Percentiles rank a stretch among this genome's conserved stretches.
Conservation (phyloP, 371 early-diverging fungal species). For the Apophysomyces elegans region DNA sequence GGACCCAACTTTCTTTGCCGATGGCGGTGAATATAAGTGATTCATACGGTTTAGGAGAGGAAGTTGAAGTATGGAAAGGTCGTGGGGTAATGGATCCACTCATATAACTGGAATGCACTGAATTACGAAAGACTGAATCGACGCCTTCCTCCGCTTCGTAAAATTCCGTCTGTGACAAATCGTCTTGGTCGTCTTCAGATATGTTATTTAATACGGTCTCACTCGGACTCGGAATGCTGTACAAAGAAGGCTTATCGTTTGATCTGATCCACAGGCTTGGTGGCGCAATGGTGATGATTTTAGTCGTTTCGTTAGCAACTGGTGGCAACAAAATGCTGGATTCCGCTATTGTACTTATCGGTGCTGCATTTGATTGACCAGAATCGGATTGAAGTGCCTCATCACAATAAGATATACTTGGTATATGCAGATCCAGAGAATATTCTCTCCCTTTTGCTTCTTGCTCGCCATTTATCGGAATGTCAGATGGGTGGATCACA, state of each 20-base stretch:
- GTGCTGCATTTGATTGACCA: neutral
- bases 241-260: slow-evolving; percentile 15
- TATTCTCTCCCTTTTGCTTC: slow-evolving; percentile 37
- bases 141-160: slow-evolving; percentile 36
- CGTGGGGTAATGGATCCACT: slow-evolving; percentile 43
- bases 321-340: slow-evolving; percentile 48
- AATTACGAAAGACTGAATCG: slow-evolving; percentile 17
- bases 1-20: slow-evolving; percentile 42
- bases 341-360: slow-evolving; percentile 24
- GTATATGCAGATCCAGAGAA: slow-evolving; percentile 59
- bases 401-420: slow-evolving; percentile 62
- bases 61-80: neutral
- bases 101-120: slow-evolving; percentile 27
- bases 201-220: slow-evolving; percentile 26
- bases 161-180: slow-evolving; percentile 35
- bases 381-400: slow-evolving; percentile 59
- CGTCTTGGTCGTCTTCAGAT: slow-evolving; percentile 16
- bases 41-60: slow-evolving; percentile 31
- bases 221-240: slow-evolving; percentile 25
- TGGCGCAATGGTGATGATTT: slow-evolving; percentile 42
- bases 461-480: neutral
- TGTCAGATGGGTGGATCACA: slow-evolving; percentile 54
- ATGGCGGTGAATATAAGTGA: slow-evolving; percentile 46
- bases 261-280: slow-evolving; percentile 47
- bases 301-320: slow-evolving; percentile 42